Percentiles rank a stretch among this genome's conserved stretches.
These are phyloP conservation scores for Penicillium paxilli DNA, from an alignment of 495 filamentous ascomycete genomes.

Conservation along the genomic window DNA sequence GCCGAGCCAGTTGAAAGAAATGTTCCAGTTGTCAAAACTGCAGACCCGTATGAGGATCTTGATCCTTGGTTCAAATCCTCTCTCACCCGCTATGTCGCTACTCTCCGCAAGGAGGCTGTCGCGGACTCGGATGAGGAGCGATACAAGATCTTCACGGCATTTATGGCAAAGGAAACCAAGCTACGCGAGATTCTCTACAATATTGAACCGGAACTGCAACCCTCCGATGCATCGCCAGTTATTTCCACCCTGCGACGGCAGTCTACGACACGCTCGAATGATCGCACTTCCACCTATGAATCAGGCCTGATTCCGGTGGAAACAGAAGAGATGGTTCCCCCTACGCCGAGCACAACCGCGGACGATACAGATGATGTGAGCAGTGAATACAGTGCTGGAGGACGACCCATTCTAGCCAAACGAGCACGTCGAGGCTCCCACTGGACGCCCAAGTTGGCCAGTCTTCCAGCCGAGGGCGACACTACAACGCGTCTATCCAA, in stretches of 20 bases:
- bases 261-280: conserved; percentile 9
- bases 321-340: conserved; percentile 20
- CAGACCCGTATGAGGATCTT: conserved; percentile 50
- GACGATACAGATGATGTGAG: conserved; percentile 24
- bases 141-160: conserved; percentile 51
- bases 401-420: conserved; percentile 42
- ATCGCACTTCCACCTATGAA: conserved; percentile 22
- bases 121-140: conserved; percentile 51
- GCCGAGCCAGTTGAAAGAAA: conserved; percentile 1
- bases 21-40: conserved; percentile 7
- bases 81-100: conserved; percentile 50
- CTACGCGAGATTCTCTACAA: conserved; percentile 54
- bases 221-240: conserved; percentile 5
- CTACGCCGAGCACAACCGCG: conserved; percentile 7
- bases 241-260: conserved; percentile 10
- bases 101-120: conserved; percentile 53
- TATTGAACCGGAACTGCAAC: conserved; percentile 39
- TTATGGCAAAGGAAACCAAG: conserved; percentile 51
- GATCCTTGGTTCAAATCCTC: conserved; percentile 56
- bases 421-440: conserved; percentile 11
- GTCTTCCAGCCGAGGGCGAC: conserved; percentile 7
- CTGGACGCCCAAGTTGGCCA: conserved; percentile 15
- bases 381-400: conserved; percentile 48
- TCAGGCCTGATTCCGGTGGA: conserved; percentile 40
- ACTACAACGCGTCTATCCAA: conserved; percentile 10